Conservation (phyloP, 768 basidiomycete genomes). For the Kwoniella dendrophila region DNA sequence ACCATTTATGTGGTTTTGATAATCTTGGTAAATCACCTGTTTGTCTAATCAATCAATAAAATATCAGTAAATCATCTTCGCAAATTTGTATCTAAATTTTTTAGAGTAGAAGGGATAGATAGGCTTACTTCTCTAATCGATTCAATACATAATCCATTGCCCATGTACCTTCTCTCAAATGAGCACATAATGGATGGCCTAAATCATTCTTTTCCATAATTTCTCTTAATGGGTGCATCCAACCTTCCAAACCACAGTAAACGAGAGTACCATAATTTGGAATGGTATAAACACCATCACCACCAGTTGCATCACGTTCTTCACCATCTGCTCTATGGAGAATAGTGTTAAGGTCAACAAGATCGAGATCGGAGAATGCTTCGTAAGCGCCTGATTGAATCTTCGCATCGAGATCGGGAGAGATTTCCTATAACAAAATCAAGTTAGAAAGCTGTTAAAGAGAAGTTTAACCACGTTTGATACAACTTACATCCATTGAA, state of each 20-base stretch:
- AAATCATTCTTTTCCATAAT: slow-evolving; percentile 90
- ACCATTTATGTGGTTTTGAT: slow-evolving; percentile 73
- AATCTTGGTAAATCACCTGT: slow-evolving; percentile 68
- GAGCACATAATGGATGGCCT: slow-evolving; percentile 85
- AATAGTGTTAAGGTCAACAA: slow-evolving; percentile 84
- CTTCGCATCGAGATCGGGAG: slow-evolving; percentile 69
- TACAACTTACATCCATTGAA: slow-evolving; percentile 63
- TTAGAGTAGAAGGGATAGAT: not conserved
- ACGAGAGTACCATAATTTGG: slow-evolving; percentile 73
- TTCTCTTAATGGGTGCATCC: slow-evolving; percentile 85
- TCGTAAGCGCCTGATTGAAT: slow-evolving; percentile 72
- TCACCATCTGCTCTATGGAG: slow-evolving; percentile 88
- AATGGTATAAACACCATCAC: slow-evolving; percentile 79
- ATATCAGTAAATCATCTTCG: not conserved
- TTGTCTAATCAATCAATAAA: slow-evolving; percentile 51
- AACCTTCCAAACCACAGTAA: slow-evolving; percentile 95
- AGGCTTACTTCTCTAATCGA: slow-evolving; percentile 70
- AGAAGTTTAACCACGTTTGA: not conserved
- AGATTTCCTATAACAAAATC: slow-evolving; percentile 59
- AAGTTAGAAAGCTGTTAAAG: not conserved
- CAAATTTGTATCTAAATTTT: not conserved
- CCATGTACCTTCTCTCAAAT: slow-evolving; percentile 87
- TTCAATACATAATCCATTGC: slow-evolving; percentile 82
- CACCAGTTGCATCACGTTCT: slow-evolving; percentile 83
- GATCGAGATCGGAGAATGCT: slow-evolving; percentile 71